A percentile compares a stretch with the other conserved stretches of the same genome.
phyloP scores from a whole-genome alignment of 805 yeast species.

The Dipodascus albidus region DNA sequence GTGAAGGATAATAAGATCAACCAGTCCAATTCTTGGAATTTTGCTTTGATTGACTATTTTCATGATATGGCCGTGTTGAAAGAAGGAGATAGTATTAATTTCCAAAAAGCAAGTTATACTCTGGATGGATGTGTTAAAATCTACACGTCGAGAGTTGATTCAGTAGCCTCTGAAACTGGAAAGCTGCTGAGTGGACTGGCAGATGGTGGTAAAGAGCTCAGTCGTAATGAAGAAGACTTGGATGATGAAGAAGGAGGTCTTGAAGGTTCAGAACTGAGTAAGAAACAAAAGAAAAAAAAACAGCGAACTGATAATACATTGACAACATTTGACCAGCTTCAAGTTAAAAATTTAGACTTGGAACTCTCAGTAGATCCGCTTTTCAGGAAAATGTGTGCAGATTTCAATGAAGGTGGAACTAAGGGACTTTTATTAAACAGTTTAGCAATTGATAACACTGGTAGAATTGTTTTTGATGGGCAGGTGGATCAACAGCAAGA shows the following conservation, averaged over 20 bases:
- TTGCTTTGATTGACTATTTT: constrained; percentile 84
- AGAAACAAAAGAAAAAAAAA: constrained; percentile 13
- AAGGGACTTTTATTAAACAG: constrained; percentile 36
- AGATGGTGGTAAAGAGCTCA: constrained; percentile 17
- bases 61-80: constrained; percentile 66
- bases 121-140: constrained; percentile 92
- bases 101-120: constrained; percentile 84
- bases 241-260: constrained; percentile 13
- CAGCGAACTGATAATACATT: constrained; percentile 22
- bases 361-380: constrained; percentile 31
- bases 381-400: constrained; percentile 32
- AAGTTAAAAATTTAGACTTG: constrained; percentile 24
- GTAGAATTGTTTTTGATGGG: constrained; percentile 60
- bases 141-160: constrained; percentile 81
- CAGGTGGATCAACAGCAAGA: constrained; percentile 31
- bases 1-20: constrained; percentile 80
- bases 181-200: constrained; percentile 68
- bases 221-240: constrained; percentile 28
- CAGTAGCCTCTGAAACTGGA: constrained; percentile 86
- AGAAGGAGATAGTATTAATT: constrained; percentile 72
- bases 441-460: constrained; percentile 35
- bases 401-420: constrained; percentile 34
- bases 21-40: constrained; percentile 77
- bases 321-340: constrained; percentile 21
- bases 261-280: constrained; percentile 10